A percentile compares a stretch with the other conserved stretches of the same genome.
phyloP scores from a whole-genome alignment of 805 yeast species.

The Starmera pachycereana region DNA sequence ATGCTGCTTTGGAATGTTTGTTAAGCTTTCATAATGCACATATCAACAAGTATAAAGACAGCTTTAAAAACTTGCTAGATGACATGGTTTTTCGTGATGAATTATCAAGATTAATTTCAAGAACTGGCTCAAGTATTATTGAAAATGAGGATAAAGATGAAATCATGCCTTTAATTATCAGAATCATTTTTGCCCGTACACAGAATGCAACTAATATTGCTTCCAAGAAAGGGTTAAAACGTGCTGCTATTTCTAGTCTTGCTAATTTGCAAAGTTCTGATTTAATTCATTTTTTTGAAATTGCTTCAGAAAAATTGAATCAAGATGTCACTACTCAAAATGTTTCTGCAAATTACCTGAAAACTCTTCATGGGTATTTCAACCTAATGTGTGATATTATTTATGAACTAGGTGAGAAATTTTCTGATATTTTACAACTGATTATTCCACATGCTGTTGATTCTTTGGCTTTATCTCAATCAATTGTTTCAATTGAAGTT shows the following conservation, averaged over 20 bases:
- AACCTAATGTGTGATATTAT: conserved; percentile 48
- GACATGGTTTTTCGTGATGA: conserved; percentile 83
- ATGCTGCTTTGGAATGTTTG: conserved; percentile 59
- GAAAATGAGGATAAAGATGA: conserved; percentile 48
- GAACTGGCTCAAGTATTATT: conserved; percentile 39
- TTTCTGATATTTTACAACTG: conserved; percentile 35
- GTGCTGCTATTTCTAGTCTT: conserved; percentile 55
- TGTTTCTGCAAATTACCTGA: conserved; percentile 26
- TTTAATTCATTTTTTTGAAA: conserved; percentile 46
- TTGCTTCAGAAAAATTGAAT: conserved; percentile 49
- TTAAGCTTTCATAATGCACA: conserved; percentile 51
- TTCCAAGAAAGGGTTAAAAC: conserved; percentile 60
- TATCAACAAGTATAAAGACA: conserved; percentile 61
- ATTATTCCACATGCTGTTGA: conserved; percentile 49
- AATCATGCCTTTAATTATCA: conserved; percentile 61
- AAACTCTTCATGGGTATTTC: conserved; percentile 54
- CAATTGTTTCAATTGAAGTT: conserved; percentile 21
- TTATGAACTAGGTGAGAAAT: conserved; percentile 48
- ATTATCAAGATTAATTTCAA: conserved; percentile 49
- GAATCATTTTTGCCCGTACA: conserved; percentile 82
- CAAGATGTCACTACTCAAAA: conserved; percentile 18
- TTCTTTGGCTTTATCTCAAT: conserved; percentile 44
- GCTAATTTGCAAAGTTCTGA: conserved; percentile 44
- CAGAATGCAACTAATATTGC: conserved; percentile 62
- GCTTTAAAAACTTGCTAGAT: conserved; percentile 65